A percentile compares a stretch with the other conserved stretches of the same genome.
phyloP scores from a whole-genome alignment of 2,329 filamentous ascomycete genomes.

The Arthrobotrys pseudoclavata region DNA sequence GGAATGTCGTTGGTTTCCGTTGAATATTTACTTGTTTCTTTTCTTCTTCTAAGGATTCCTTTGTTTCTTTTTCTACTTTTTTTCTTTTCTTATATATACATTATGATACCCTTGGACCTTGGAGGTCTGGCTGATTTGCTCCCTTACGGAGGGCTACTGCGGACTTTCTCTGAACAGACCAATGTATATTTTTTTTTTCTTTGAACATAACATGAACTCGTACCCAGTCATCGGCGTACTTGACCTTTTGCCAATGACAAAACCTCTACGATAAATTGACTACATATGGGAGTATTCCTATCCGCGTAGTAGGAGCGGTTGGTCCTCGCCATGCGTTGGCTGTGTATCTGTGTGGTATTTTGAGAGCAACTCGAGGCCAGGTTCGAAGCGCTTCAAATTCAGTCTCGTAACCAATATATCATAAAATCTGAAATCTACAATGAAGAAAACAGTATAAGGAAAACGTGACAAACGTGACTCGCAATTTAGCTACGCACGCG shows the following conservation, averaged over 20 bases:
- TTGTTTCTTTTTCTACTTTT: neutral
- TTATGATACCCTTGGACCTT: slow-evolving; percentile 52
- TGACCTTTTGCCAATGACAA: no score
- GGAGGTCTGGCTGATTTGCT: slow-evolving; percentile 2
- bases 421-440: no score
- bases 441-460: neutral
- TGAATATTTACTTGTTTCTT: slow-evolving; percentile 10
- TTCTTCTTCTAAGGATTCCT: neutral
- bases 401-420: no score
- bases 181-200: slow-evolving; percentile 13
- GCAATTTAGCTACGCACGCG: neutral
- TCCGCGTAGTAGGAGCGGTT: no score
- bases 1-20: slow-evolving; percentile 24
- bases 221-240: neutral
- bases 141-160: neutral
- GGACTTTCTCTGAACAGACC: slow-evolving; percentile 7
- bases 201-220: neutral
- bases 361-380: neutral
- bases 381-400: no score
- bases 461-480: neutral
- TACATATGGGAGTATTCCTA: no score
- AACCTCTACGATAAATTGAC: no score
- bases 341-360: neutral
- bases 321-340: no score
- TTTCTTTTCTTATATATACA: slow-evolving; percentile 16